A percentile compares a stretch with the other conserved stretches of the same genome.
phyloP scores from a whole-genome alignment of 331 rosid species.

The Quercus tomentella region DNA sequence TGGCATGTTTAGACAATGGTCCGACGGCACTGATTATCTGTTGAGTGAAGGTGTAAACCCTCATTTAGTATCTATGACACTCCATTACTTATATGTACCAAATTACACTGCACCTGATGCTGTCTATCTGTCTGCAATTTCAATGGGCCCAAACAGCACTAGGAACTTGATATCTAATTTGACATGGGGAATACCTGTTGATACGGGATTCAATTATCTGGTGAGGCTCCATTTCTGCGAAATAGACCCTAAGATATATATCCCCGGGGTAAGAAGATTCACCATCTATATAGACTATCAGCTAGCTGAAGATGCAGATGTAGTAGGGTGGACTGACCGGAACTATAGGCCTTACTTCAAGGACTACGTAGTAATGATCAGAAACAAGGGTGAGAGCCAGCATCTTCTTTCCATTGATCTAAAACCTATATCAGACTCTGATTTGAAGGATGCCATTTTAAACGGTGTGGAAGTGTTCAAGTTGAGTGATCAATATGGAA shows the following conservation, averaged over 20 bases:
- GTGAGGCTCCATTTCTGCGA: too few species aligned
- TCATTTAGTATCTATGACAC: rapidly evolving
- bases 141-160: background rate
- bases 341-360: background rate
- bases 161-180: background rate
- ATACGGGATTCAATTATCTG: too few species aligned
- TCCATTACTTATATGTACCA: background rate
- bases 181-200: too few species aligned
- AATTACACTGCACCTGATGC: background rate
- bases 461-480: background rate
- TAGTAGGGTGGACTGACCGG: background rate
- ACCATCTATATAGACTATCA: background rate
- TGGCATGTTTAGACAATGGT: background rate
- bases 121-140: background rate
- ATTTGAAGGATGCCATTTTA: background rate
- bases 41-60: too few species aligned
- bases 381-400: background rate
- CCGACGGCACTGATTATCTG: rapidly evolving
- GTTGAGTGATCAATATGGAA: background rate
- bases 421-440: rapidly evolving
- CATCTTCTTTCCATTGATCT: background rate
- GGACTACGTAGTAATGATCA: background rate
- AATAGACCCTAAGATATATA: rapidly evolving
- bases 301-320: background rate
- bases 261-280: background rate